A percentile compares a stretch with the other conserved stretches of the same genome.
These are phyloP conservation scores for Chenopodium berlandieri DNA, from an alignment of 148 eudicot species.

Conservation along the genomic window DNA sequence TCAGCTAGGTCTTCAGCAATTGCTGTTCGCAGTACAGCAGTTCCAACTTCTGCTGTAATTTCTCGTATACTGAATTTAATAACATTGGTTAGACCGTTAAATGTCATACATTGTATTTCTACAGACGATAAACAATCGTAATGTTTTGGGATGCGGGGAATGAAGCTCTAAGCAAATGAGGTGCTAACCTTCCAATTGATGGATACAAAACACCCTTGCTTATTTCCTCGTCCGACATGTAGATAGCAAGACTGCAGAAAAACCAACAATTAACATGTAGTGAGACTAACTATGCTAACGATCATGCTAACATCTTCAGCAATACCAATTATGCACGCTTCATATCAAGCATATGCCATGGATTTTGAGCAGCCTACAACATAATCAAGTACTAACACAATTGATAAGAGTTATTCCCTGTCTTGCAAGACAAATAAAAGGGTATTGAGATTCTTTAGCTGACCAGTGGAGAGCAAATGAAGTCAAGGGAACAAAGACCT, in stretches of 20 bases:
- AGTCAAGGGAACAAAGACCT: neutral
- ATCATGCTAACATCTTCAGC: neutral
- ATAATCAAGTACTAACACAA: neutral
- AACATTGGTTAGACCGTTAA: conserved; percentile 1
- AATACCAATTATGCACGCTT: neutral
- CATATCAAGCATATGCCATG: neutral
- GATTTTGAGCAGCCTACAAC: neutral
- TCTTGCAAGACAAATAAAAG: neutral
- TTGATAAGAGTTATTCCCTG: neutral
- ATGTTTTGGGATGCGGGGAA: neutral
- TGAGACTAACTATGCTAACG: neutral
- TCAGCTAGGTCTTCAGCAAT: conserved; percentile 79
- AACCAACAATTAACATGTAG: conserved; percentile 5
- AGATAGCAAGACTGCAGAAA: conserved; percentile 83
- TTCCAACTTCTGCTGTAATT: conserved; percentile 89
- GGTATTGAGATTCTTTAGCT: neutral
- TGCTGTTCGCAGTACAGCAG: conserved; percentile 80
- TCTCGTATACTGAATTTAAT: conserved; percentile 69
- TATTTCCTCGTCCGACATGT: conserved; percentile 87
- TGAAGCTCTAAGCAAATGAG: neutral
- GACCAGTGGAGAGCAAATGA: neutral
- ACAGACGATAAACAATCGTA: neutral
- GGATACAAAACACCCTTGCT: conserved; percentile 79
- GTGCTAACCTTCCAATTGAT: conserved; percentile 58
- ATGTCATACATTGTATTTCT: neutral